These are phyloP conservation scores for Trichoderma reesei DNA, from an alignment of 495 filamentous ascomycete genomes.

Conservation along the genomic window DNA sequence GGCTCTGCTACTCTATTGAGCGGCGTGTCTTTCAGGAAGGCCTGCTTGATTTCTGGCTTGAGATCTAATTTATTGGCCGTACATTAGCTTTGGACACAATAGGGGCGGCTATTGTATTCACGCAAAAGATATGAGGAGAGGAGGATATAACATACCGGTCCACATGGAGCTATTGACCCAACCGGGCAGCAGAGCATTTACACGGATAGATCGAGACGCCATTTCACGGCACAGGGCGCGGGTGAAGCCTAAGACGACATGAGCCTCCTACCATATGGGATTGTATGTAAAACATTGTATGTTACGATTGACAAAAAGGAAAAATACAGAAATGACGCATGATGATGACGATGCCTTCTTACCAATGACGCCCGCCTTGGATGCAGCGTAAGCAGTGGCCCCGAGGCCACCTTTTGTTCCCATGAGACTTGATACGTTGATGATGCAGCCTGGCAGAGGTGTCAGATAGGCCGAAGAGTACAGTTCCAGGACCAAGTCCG, in stretches of 20 bases:
- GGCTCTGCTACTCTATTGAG: slow-evolving; percentile 19
- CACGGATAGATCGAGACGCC: slow-evolving; percentile 47
- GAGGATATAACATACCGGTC: slow-evolving; percentile 37
- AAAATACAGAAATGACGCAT: slow-evolving; percentile 6
- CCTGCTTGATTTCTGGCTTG: slow-evolving; percentile 16
- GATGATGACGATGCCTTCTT: slow-evolving; percentile 11
- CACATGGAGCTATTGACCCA: slow-evolving; percentile 78
- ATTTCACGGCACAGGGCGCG: slow-evolving; percentile 58
- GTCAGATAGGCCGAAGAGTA: not conserved
- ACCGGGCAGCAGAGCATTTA: slow-evolving; percentile 75
- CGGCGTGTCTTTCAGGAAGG: slow-evolving; percentile 10
- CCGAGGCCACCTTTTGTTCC: slow-evolving; percentile 54
- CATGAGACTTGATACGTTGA: slow-evolving; percentile 70
- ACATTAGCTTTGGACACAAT: slow-evolving; percentile 20
- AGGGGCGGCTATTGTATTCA: not conserved
- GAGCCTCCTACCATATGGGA: not conserved
- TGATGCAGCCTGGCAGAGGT: slow-evolving; percentile 46
- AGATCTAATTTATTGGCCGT: slow-evolving; percentile 20
- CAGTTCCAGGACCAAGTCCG: not conserved
- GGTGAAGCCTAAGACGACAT: slow-evolving; percentile 44
- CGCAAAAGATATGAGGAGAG: not conserved
- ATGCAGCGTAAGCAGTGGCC: slow-evolving; percentile 63
- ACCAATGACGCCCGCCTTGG: slow-evolving; percentile 71
- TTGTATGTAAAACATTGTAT: slow-evolving; percentile 6
- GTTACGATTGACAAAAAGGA: slow-evolving; percentile 14